These are phyloP conservation scores for Inonotus hispidus DNA, from an alignment of 1,284 basidiomycete genomes.

Conservation along the genomic window DNA sequence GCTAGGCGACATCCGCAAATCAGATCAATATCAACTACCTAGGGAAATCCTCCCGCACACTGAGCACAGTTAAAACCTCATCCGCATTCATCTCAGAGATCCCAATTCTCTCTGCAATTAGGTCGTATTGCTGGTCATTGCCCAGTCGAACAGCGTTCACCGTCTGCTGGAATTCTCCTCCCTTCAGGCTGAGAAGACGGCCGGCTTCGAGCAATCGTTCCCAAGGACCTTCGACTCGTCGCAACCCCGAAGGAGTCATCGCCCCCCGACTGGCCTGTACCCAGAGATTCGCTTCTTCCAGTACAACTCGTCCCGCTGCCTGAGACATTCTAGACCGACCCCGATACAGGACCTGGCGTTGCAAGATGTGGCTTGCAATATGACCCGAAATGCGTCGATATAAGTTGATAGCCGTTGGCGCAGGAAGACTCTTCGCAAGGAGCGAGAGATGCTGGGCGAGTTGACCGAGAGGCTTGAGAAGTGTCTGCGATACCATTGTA, in stretches of 20 bases:
- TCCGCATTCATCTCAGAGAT: constrained; percentile 47
- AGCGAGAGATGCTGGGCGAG: constrained; percentile 68
- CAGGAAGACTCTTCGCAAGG: constrained; percentile 56
- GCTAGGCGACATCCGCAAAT: background rate
- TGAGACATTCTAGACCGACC: constrained; percentile 54
- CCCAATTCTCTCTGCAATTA: constrained; percentile 41
- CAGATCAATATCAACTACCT: background rate
- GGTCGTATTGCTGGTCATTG: constrained; percentile 35
- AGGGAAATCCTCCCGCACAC: constrained; percentile 38
- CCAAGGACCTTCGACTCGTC: constrained; percentile 68
- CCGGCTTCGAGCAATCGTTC: constrained; percentile 61
- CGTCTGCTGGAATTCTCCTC: constrained; percentile 41
- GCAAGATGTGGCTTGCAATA: constrained; percentile 69
- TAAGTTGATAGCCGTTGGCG: constrained; percentile 45
- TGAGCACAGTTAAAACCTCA: constrained; percentile 46
- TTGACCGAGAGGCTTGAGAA: constrained; percentile 67
- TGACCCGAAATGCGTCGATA: constrained; percentile 68
- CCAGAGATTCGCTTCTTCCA: constrained; percentile 74
- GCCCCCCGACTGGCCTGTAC: constrained; percentile 64
- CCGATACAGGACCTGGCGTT: constrained; percentile 76
- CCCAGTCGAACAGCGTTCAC: constrained; percentile 33
- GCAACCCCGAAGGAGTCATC: constrained; percentile 36
- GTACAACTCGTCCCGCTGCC: constrained; percentile 50
- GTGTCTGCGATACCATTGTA: constrained; percentile 54
- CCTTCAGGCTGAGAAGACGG: constrained; percentile 55